Conservation (phyloP, 2,329 filamentous ascomycete genomes). For the Madurella fahalii region DNA sequence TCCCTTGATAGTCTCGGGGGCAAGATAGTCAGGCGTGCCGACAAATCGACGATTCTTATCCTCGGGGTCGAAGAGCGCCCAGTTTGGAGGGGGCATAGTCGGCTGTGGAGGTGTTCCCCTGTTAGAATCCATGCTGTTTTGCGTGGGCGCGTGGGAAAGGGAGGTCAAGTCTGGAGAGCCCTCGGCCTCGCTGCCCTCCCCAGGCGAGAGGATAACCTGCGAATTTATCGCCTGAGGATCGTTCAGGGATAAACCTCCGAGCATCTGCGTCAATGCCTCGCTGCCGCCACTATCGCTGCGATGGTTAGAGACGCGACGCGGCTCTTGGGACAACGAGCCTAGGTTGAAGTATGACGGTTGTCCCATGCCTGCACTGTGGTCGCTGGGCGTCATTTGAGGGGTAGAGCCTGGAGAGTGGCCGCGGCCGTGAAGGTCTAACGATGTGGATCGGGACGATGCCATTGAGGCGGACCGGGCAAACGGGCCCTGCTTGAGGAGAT, state of each 20-base stretch:
- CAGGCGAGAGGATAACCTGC: constrained; percentile 55
- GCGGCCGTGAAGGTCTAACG: constrained; percentile 77
- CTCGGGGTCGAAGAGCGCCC: constrained; percentile 91
- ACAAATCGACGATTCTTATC: constrained; percentile 92
- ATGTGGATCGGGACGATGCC: constrained; percentile 86
- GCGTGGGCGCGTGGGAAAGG: constrained; percentile 51
- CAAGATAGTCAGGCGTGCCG: constrained; percentile 93
- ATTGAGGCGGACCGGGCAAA: constrained; percentile 84
- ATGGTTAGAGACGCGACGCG: constrained; percentile 69
- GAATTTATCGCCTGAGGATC: constrained; percentile 48
- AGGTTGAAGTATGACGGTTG: constrained; percentile 94
- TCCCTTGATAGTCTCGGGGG: constrained; percentile 93
- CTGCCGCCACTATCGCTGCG: constrained; percentile 91
- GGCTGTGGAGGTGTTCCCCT: constrained; percentile 59
- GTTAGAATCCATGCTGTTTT: constrained; percentile 41
- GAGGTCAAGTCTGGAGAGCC: constrained; percentile 73
- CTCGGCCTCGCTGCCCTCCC: constrained; percentile 70
- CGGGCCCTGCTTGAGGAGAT: constrained; percentile 86
- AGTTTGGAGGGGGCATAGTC: constrained; percentile 79
- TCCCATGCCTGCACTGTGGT: constrained; percentile 57
- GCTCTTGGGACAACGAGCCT: constrained; percentile 52
- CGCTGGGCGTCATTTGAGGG: constrained; percentile 79
- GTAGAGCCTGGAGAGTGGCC: constrained; percentile 75
- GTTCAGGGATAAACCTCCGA: constrained; percentile 71
- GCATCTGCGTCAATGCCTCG: constrained; percentile 77